Base-by-base conservation (phyloP, 129 eudicot species). In the carrot (Daucus carota) region DNA sequence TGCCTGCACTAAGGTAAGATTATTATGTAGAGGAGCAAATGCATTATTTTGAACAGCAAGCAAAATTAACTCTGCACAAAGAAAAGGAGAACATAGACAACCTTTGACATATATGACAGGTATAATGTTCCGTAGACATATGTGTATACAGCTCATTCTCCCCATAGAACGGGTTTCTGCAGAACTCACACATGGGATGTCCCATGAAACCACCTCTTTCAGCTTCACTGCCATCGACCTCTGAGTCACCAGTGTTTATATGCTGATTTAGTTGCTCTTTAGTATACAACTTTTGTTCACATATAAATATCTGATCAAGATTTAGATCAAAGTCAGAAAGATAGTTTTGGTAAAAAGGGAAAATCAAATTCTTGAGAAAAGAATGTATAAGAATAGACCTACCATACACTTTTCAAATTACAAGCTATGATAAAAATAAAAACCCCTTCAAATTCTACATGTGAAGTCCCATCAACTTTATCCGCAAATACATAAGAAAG, bases 141-240 rank as follows among this genome's bases (percentile, higher is more conserved):
- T 83, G 86, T 43, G 80, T 22, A 73, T 83, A 83, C 24, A 83
- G 86, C 75, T 83, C 86, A 50, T 76, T 83, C 45, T 83, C 83
- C 75, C 86, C 83, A 83, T 83, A 83, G 41, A 79, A 83, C 42
- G 86, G 83, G 50, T 43, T 71, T 54, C 5, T 46, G 75, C 86
- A 83, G 47, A 75, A 83, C 44, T 83, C 78, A 26, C 86, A 83
- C 62, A 62, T 74, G 32, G 86, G 86, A 66, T 83, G 86, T 31
- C 86, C 86, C 80, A 41, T 75, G 74, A 83, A 83, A 68, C 86
- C 86, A 50, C 86, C 82, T 83, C 86, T 79, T 76, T 83, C 83
- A 63, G 74, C 38, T 75, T 79, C 83, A 78, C 45, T 75, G 40
- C 86, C 86, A 72, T 83, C 86, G 26, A 83, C 83, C 80, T 79